A percentile compares a stretch with the other conserved stretches of the same genome.
phyloP scores from a whole-genome alignment of 2,329 filamentous ascomycete genomes.

The Pestalotiopsis sp. region DNA sequence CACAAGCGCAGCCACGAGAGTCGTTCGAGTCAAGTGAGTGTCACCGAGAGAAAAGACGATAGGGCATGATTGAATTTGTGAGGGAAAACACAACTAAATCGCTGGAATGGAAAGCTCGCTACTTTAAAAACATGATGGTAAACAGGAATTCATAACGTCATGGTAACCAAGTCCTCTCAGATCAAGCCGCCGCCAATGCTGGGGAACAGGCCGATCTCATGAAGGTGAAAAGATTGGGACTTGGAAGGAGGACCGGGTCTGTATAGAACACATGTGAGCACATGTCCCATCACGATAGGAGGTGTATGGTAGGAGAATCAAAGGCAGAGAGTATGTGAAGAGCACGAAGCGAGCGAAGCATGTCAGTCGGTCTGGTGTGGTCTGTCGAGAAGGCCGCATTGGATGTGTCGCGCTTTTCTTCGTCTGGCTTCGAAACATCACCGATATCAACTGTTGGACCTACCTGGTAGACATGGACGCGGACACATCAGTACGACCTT shows the following conservation, averaged over 20 bases:
- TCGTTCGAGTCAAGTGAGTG: not conserved
- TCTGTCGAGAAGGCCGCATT: not conserved
- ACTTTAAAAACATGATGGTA: not conserved
- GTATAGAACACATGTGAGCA: not conserved
- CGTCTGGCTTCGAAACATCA: not conserved
- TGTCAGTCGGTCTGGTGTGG: not conserved
- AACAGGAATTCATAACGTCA: not conserved
- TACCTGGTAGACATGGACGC: not conserved
- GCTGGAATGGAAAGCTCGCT: not conserved
- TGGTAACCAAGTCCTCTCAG: not conserved
- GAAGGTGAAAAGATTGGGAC: conserved; percentile 1
- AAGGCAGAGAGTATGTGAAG: not conserved
- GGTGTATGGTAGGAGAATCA: not conserved
- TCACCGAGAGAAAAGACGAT: not conserved
- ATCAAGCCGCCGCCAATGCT: not conserved
- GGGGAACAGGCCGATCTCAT: conserved; percentile 2
- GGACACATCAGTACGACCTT: not conserved
- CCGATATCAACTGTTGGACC: not conserved
- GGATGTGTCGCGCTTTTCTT: not conserved
- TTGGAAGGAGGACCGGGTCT: not conserved
- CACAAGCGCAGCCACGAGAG: too few species aligned
- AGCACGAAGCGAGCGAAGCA: not conserved
- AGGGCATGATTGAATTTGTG: not conserved
- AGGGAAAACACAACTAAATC: not conserved
- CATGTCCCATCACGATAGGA: not conserved